phyloP scores from a whole-genome alignment of 257 asterid species.

The Galeopsis tetrahit region DNA sequence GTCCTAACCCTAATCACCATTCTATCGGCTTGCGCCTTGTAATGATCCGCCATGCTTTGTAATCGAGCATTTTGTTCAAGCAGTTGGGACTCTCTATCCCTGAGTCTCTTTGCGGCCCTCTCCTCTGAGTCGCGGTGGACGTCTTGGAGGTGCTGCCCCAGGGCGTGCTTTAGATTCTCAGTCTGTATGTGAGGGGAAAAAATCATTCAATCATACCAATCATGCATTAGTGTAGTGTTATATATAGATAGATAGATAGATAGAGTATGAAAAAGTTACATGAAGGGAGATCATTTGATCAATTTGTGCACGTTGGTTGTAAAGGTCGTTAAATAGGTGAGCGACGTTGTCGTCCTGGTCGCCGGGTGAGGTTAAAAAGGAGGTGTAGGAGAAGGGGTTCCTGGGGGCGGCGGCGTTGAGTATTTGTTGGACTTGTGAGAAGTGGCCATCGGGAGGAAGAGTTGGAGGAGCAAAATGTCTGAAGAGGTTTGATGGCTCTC shows the following conservation, averaged over 20 bases:
- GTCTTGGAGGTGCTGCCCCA: constrained; percentile 11
- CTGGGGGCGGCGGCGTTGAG: background rate
- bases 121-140: constrained; percentile 29
- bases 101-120: constrained; percentile 33
- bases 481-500: background rate
- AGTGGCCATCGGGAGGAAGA: background rate
- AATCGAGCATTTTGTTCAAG: background rate
- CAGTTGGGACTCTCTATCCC: constrained; percentile 30
- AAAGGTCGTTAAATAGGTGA: background rate
- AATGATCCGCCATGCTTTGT: constrained; percentile 14
- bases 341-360: constrained; percentile 7
- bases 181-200: too few relatives aligned
- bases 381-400: constrained; percentile 44
- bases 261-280: constrained; percentile 8
- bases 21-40: constrained; percentile 27
- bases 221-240: too few relatives aligned
- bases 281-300: constrained; percentile 36
- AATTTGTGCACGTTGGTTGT: constrained; percentile 8
- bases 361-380: constrained; percentile 26
- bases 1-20: constrained; percentile 17
- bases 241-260: too few relatives aligned
- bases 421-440: background rate
- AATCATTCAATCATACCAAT: too few relatives aligned
- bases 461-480: background rate
- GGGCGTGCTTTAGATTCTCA: constrained; percentile 34